phyloP scores from a whole-genome alignment of 495 filamentous ascomycete species.

The Aspergillus kassunensis region DNA sequence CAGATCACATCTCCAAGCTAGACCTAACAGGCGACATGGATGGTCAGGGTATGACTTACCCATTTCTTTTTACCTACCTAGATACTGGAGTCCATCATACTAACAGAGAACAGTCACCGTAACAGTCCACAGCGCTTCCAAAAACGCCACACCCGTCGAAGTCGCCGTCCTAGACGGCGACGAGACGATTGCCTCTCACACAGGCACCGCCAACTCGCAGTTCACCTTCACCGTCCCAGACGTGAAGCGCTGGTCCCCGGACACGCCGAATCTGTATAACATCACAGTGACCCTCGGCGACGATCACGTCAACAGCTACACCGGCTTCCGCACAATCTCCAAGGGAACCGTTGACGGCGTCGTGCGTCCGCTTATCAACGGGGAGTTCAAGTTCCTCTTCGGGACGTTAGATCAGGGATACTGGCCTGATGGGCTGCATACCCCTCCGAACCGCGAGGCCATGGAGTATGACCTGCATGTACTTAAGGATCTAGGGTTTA shows the following conservation, averaged over 20 bases:
- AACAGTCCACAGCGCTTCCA: conserved; percentile 40
- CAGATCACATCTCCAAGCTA: conserved; percentile 50
- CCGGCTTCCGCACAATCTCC: conserved; percentile 62
- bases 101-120: conserved; percentile 42
- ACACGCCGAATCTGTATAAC: conserved; percentile 59
- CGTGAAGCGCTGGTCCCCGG: conserved; percentile 56
- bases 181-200: conserved; percentile 34
- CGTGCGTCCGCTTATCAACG: conserved; percentile 59
- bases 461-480: conserved; percentile 62
- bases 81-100: too few relatives aligned
- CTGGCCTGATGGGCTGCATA: conserved; percentile 66
- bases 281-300: conserved; percentile 51
- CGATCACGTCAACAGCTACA: conserved; percentile 57
- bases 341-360: conserved; percentile 52
- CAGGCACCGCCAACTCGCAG: conserved; percentile 36
- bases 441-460: conserved; percentile 56
- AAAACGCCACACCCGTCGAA: conserved; percentile 30
- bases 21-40: conserved; percentile 56
- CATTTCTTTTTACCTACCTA: not conserved
- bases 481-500: conserved; percentile 60
- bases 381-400: conserved; percentile 61
- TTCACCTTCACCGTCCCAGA: conserved; percentile 52
- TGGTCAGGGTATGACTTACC: conserved; percentile 45
- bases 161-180: conserved; percentile 42
- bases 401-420: conserved; percentile 66